phyloP scores from a whole-genome alignment of 2,329 filamentous ascomycete genomes.

The Chaetomium sp. region DNA sequence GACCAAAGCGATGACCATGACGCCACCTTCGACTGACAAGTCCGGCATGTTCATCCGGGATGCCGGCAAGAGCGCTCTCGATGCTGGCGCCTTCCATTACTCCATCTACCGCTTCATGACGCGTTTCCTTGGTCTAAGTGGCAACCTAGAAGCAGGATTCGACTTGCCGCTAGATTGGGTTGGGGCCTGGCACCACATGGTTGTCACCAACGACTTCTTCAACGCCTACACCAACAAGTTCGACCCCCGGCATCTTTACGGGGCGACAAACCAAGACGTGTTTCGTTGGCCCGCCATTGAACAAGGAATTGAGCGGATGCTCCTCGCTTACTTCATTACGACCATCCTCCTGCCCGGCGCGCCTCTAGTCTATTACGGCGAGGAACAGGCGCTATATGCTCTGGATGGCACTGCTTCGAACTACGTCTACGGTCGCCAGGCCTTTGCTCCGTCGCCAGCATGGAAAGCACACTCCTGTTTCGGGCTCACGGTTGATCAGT shows the following conservation, averaged over 20 bases:
- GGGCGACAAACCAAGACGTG: slow-evolving; percentile 65
- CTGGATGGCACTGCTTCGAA: slow-evolving; percentile 63
- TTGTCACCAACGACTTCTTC: slow-evolving; percentile 50
- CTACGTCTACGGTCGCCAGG: slow-evolving; percentile 64
- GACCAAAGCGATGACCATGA: slow-evolving; percentile 47
- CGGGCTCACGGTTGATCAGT: slow-evolving; percentile 54
- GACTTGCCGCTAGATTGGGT: slow-evolving; percentile 57
- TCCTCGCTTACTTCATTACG: slow-evolving; percentile 60
- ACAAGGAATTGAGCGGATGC: slow-evolving; percentile 57
- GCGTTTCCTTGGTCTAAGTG: slow-evolving; percentile 62
- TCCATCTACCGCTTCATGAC: slow-evolving; percentile 64
- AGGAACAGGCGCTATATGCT: slow-evolving; percentile 64
- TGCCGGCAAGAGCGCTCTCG: slow-evolving; percentile 55
- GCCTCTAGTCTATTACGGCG: slow-evolving; percentile 62
- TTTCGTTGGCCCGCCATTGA: slow-evolving; percentile 64
- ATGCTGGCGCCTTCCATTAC: slow-evolving; percentile 65
- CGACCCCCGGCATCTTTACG: slow-evolving; percentile 65
- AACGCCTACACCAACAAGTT: slow-evolving; percentile 43
- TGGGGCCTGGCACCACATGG: slow-evolving; percentile 54
- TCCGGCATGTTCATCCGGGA: slow-evolving; percentile 52
- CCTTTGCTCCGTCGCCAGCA: slow-evolving; percentile 61
- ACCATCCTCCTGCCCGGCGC: slow-evolving; percentile 63
- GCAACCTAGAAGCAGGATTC: slow-evolving; percentile 55
- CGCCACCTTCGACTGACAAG: slow-evolving; percentile 43
- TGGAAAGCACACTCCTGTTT: slow-evolving; percentile 68